Conservation (phyloP, 805 yeast species). For the Monosporozyma siamensis region DNA sequence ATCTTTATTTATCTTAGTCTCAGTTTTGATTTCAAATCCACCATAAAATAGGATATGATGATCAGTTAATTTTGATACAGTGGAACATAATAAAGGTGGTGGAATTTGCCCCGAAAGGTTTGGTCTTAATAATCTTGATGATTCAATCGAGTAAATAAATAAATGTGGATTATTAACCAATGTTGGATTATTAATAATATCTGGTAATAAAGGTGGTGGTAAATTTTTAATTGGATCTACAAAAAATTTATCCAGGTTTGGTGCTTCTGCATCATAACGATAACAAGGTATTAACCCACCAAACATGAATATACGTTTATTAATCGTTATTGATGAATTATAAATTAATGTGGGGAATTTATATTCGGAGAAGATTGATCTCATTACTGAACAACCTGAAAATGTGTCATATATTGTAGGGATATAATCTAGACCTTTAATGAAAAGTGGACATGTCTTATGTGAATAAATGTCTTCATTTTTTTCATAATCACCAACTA, state of each 20-base stretch:
- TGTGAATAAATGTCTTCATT: constrained; percentile 7
- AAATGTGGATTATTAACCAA: constrained; percentile 33
- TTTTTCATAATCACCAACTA: constrained; percentile 2
- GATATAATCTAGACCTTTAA: constrained; percentile 18
- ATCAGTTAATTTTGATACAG: constrained; percentile 42
- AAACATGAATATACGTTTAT: constrained; percentile 31
- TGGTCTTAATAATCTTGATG: constrained; percentile 33
- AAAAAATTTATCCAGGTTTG: constrained; percentile 30
- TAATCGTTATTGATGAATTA: constrained; percentile 35
- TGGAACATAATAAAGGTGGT: constrained; percentile 41
- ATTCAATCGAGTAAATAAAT: constrained; percentile 32
- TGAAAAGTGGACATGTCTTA: constrained; percentile 19
- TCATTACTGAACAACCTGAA: constrained; percentile 20
- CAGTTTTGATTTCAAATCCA: constrained; percentile 45
- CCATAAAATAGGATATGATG: constrained; percentile 56
- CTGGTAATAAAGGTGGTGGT: constrained; percentile 38
- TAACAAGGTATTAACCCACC: constrained; percentile 38
- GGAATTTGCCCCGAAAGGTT: constrained; percentile 38
- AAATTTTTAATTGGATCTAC: constrained; percentile 34
- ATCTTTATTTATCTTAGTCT: constrained; percentile 19
- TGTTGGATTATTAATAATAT: constrained; percentile 35
- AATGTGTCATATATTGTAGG: constrained; percentile 18
- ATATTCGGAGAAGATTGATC: constrained; percentile 31
- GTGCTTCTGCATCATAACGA: constrained; percentile 20
- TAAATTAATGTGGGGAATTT: constrained; percentile 37